Conservation (phyloP, 495 filamentous ascomycete species). For the Penicillium canariense region DNA sequence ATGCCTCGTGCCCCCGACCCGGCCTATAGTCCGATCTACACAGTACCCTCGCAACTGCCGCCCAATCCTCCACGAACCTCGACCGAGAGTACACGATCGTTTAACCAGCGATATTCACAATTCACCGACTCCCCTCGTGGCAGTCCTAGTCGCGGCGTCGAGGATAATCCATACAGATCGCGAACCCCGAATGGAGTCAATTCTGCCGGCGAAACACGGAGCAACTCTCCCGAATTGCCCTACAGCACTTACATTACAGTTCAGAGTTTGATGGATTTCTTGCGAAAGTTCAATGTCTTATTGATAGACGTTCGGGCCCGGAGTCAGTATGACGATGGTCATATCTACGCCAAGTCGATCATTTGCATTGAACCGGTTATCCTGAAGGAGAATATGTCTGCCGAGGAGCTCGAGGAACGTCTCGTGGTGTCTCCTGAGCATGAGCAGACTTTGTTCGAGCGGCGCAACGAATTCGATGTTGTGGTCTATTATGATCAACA, state of each 20-base stretch:
- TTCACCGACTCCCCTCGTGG: conserved; percentile 36
- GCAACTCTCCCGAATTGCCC: conserved; percentile 52
- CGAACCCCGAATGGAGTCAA: conserved; percentile 44
- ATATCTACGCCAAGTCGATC: conserved; percentile 75
- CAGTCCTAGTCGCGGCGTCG: conserved; percentile 36
- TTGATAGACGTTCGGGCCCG: conserved; percentile 84
- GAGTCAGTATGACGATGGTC: conserved; percentile 80
- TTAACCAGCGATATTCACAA: conserved; percentile 40
- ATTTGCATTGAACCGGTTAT: conserved; percentile 90
- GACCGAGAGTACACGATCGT: conserved; percentile 38
- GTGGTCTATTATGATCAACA: conserved; percentile 87
- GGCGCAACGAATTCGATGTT: conserved; percentile 75
- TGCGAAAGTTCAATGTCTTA: conserved; percentile 63
- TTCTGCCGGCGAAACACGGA: conserved; percentile 30
- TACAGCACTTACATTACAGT: conserved; percentile 62
- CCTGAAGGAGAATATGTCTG: conserved; percentile 73
- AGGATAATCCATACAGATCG: conserved; percentile 46
- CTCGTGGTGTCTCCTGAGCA: conserved; percentile 73
- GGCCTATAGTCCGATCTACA: conserved; percentile 71
- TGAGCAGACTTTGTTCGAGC: conserved; percentile 72
- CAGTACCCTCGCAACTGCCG: conserved; percentile 41
- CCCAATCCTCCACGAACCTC: conserved; percentile 52
- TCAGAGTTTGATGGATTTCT: conserved; percentile 61
- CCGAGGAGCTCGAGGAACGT: conserved; percentile 77
- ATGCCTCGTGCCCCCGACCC: conserved; percentile 81